A percentile compares a stretch with the other conserved stretches of the same genome.
phyloP scores from a whole-genome alignment of 768 basidiomycete species.

The Rossbeevera mucosa region DNA sequence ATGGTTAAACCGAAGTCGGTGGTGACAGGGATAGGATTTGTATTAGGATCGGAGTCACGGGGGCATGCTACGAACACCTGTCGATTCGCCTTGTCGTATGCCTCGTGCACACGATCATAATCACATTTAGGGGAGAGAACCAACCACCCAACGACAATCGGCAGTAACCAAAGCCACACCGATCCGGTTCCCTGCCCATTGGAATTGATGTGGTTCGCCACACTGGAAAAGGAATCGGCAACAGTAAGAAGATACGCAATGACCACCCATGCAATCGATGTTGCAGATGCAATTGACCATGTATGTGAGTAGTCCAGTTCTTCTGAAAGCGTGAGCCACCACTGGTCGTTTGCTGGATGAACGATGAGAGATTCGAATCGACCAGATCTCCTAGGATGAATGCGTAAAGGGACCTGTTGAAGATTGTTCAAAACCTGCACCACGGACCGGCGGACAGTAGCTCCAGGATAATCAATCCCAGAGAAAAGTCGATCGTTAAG shows the following conservation, averaged over 20 bases:
- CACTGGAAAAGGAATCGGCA: slow-evolving; percentile 12
- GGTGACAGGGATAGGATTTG: not conserved
- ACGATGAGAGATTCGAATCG: slow-evolving; percentile 40
- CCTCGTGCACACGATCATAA: slow-evolving; percentile 24
- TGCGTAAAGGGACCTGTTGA: slow-evolving; percentile 39
- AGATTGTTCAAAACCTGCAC: slow-evolving; percentile 35
- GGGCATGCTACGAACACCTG: not conserved
- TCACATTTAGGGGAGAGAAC: slow-evolving; percentile 40
- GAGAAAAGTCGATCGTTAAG: slow-evolving; percentile 31
- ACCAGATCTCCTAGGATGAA: slow-evolving; percentile 23
- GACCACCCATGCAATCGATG: slow-evolving; percentile 41
- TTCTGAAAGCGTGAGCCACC: slow-evolving; percentile 35
- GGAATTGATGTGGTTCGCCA: slow-evolving; percentile 22
- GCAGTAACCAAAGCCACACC: slow-evolving; percentile 42
- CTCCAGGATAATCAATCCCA: slow-evolving; percentile 25
- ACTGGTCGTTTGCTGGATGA: slow-evolving; percentile 39
- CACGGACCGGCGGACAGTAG: slow-evolving; percentile 14
- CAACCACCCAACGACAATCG: slow-evolving; percentile 39
- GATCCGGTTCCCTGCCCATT: slow-evolving; percentile 38
- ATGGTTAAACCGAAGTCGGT: slow-evolving; percentile 17
- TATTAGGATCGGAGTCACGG: not conserved
- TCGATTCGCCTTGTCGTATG: slow-evolving; percentile 14
- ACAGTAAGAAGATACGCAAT: slow-evolving; percentile 35
- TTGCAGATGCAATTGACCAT: slow-evolving; percentile 38
- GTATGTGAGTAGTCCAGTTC: slow-evolving; percentile 37